Conservation (phyloP, 768 basidiomycete species). For the Tricholoma furcatifolium region DNA sequence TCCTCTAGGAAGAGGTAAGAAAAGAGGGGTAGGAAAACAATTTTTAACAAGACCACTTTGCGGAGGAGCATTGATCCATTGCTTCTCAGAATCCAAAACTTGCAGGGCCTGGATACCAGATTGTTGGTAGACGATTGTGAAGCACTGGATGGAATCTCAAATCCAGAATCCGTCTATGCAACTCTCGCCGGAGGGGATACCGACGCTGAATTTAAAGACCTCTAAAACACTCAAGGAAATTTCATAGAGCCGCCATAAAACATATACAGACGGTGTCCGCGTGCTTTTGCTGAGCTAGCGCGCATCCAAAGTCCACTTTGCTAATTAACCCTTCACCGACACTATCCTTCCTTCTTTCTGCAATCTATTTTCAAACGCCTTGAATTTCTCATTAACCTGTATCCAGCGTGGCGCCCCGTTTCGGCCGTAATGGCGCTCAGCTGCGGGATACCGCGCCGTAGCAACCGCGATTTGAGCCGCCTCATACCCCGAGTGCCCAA, state of each 20-base stretch:
- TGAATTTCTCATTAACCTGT: neutral
- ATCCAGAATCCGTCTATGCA: neutral
- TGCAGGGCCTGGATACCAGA: slow-evolving; percentile 74
- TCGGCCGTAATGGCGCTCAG: neutral
- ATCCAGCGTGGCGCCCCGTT: neutral
- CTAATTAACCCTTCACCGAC: too few relatives aligned
- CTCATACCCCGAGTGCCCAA: neutral
- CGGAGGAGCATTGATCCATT: slow-evolving; percentile 85
- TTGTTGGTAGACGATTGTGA: slow-evolving; percentile 85
- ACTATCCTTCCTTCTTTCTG: neutral
- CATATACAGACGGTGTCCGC: too few relatives aligned
- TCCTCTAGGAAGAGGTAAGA: slow-evolving; percentile 55
- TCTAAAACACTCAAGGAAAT: too few relatives aligned
- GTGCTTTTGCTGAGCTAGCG: too few relatives aligned
- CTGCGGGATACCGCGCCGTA: neutral
- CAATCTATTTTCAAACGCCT: neutral
- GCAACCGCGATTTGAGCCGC: neutral
- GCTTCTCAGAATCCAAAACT: slow-evolving; percentile 69
- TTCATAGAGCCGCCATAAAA: too few relatives aligned
- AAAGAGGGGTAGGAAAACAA: neutral
- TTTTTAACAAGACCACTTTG: too few relatives aligned
- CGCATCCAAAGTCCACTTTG: too few relatives aligned
- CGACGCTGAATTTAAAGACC: too few relatives aligned
- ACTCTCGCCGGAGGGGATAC: too few relatives aligned
- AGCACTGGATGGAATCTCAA: slow-evolving; percentile 47